phyloP scores from a whole-genome alignment of 208 protist species.

The Trypanosoma theileri region DNA sequence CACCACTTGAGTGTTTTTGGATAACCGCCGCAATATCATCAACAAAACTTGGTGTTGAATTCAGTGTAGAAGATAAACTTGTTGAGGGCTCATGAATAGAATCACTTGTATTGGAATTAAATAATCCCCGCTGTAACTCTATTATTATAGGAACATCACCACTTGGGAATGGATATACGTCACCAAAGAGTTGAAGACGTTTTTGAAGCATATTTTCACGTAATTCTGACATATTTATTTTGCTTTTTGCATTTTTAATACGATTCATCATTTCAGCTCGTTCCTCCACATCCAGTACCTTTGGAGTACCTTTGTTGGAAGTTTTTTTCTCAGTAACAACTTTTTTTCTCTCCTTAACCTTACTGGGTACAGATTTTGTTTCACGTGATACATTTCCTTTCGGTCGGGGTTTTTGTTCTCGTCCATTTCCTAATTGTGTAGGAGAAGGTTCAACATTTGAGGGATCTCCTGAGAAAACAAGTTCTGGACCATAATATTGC shows the following conservation, averaged over 20 bases:
- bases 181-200: constrained; percentile 51
- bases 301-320: neutral
- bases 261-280: constrained; percentile 22
- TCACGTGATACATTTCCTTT: neutral
- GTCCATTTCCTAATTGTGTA: neutral
- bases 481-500: constrained; percentile 66
- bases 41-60: constrained; percentile 34
- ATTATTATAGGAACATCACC: constrained; percentile 54
- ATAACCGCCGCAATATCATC: constrained; percentile 55
- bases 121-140: constrained; percentile 31
- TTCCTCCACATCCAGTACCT: constrained; percentile 17
- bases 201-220: constrained; percentile 48
- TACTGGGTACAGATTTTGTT: neutral
- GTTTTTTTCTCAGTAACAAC: neutral
- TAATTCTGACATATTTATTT: constrained; percentile 52
- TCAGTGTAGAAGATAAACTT: neutral
- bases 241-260: constrained; percentile 33
- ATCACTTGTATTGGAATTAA: neutral
- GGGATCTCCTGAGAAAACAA: constrained; percentile 22
- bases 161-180: constrained; percentile 8
- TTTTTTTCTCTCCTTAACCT: neutral
- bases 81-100: neutral
- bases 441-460: neutral
- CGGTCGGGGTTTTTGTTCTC: neutral
- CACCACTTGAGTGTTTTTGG: constrained; percentile 35